A percentile compares a stretch with the other conserved stretches of the same genome.
Evolutionary conservation across 768 basidiomycete species (phyloP).

Genomic region (Termitomyces sp.): DNA sequence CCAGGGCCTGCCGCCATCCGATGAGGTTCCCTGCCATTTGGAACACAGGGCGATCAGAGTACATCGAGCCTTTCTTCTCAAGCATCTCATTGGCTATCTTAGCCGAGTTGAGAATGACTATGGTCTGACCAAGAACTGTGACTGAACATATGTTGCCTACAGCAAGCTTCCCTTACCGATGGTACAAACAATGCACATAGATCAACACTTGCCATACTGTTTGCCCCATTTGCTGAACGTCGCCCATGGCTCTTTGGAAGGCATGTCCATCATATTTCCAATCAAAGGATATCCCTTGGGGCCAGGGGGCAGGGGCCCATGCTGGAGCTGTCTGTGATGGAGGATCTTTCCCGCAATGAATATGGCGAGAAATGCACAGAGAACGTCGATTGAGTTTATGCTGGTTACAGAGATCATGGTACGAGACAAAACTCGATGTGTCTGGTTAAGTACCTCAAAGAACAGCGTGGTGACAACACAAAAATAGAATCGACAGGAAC

Average conservation of each 20-base stretch:
- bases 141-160: slow-evolving; percentile 56
- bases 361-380: slow-evolving; percentile 24
- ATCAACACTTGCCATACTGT: not conserved
- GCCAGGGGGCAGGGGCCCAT: slow-evolving; percentile 1
- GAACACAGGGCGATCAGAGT: slow-evolving; percentile 57
- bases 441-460: no score
- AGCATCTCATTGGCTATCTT: slow-evolving; percentile 48
- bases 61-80: slow-evolving; percentile 50
- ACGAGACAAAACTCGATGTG: not conserved
- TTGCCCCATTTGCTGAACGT: slow-evolving; percentile 4
- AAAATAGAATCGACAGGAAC: no score
- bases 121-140: slow-evolving; percentile 51
- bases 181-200: not conserved
- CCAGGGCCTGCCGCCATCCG: slow-evolving; percentile 51
- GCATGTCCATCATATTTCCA: slow-evolving; percentile 5
- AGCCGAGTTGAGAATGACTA: slow-evolving; percentile 48
- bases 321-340: slow-evolving; percentile 4
- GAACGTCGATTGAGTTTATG: slow-evolving; percentile 15
- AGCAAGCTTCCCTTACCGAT: not conserved
- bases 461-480: no score
- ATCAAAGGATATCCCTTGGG: slow-evolving; percentile 3
- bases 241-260: not conserved
- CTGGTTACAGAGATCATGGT: not conserved
- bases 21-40: slow-evolving; percentile 50
- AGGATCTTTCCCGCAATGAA: slow-evolving; percentile 26